A percentile compares a stretch with the other conserved stretches of the same genome.
Conservation (phyloP, 257 asterid genomes). For the Dorcoceras hygrometricum region DNA sequence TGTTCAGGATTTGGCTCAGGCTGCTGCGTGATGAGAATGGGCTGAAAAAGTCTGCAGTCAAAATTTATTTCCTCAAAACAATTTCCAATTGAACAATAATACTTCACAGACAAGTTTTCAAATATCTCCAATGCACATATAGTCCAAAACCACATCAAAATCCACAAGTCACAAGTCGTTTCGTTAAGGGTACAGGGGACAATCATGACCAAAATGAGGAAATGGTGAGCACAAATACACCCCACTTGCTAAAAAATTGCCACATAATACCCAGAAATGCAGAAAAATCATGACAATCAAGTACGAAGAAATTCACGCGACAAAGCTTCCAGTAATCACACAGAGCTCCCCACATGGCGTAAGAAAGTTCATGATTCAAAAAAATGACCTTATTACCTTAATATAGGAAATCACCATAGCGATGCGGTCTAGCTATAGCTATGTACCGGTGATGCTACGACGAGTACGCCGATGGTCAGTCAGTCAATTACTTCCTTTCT, state of each 20-base stretch:
- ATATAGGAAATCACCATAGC: too few species aligned
- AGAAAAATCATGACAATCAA: too few species aligned
- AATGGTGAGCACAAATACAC: not conserved
- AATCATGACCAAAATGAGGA: not conserved
- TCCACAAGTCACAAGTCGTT: too few species aligned
- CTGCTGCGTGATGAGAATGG: constrained; percentile 29
- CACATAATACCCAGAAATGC: not conserved
- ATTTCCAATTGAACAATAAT: not conserved
- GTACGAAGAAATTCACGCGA: too few species aligned
- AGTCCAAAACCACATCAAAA: too few species aligned
- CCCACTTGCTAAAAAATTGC: not conserved
- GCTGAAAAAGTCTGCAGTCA: constrained; percentile 19
- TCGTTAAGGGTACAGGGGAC: not conserved
- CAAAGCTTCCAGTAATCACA: not conserved
- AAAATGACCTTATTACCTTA: constrained; percentile 43
- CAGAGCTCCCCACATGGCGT: not conserved
- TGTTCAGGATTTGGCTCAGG: constrained; percentile 31
- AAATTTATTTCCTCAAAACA: not conserved
- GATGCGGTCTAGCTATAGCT: too few species aligned
- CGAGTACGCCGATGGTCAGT: too few species aligned
- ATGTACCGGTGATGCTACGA: too few species aligned
- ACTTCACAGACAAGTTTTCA: not conserved
- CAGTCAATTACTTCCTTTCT: too few species aligned
- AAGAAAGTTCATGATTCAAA: not conserved
- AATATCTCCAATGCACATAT: not conserved